phyloP scores from a whole-genome alignment of 1,139 yeast species.

The Kurtzmaniella quercitrusa region DNA sequence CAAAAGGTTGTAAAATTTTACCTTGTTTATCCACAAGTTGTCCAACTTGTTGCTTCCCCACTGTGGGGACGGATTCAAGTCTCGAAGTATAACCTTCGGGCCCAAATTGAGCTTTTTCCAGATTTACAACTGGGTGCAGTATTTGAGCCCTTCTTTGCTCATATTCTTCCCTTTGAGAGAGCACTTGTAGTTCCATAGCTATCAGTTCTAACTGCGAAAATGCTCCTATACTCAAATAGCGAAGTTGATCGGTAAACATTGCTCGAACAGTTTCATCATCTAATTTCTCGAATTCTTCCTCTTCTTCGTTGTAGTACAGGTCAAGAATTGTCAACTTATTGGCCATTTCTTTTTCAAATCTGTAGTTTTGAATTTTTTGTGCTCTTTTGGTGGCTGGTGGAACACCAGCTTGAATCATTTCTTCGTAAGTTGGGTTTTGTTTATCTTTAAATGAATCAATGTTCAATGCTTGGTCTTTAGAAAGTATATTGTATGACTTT shows the following conservation, averaged over 20 bases:
- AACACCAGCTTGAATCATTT: slow-evolving; percentile 17
- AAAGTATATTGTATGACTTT: slow-evolving; percentile 32
- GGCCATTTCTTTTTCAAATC: slow-evolving; percentile 54
- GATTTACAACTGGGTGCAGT: slow-evolving; percentile 11
- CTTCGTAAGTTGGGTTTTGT: slow-evolving; percentile 40
- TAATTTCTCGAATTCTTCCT: slow-evolving; percentile 21
- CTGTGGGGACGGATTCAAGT: slow-evolving; percentile 40
- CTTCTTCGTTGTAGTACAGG: slow-evolving; percentile 25
- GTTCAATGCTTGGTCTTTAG: slow-evolving; percentile 32
- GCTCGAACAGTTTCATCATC: slow-evolving; percentile 64
- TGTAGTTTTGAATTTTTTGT: slow-evolving; percentile 68
- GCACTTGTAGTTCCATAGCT: slow-evolving; percentile 54
- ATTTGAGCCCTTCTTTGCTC: slow-evolving; percentile 14
- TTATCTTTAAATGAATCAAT: slow-evolving; percentile 38
- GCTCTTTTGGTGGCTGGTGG: slow-evolving; percentile 59
- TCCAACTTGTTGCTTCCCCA: slow-evolving; percentile 16
- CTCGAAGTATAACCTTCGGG: slow-evolving; percentile 48
- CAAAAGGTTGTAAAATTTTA: slow-evolving; percentile 79
- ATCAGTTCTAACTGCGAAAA: slow-evolving; percentile 52
- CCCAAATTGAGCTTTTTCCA: slow-evolving; percentile 12
- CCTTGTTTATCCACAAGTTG: slow-evolving; percentile 63
- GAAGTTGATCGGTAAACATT: slow-evolving; percentile 52
- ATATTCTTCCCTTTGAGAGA: slow-evolving; percentile 33
- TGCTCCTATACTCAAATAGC: slow-evolving; percentile 47
- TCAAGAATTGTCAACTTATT: slow-evolving; percentile 38